Conservation (phyloP, 345 rosid genomes). For the Brassica juncea region DNA sequence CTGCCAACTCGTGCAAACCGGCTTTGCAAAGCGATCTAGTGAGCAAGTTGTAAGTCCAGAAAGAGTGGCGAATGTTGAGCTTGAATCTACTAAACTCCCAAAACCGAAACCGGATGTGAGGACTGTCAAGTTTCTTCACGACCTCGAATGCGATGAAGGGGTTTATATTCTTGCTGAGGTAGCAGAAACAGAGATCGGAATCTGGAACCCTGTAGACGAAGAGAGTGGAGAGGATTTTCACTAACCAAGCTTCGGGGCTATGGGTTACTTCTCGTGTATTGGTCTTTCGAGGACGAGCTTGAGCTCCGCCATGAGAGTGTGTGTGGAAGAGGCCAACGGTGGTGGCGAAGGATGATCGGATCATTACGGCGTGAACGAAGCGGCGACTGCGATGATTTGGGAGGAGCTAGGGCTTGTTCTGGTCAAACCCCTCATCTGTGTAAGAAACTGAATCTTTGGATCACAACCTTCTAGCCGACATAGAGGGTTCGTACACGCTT, state of each 20-base stretch:
- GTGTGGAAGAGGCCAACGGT: constrained; percentile 48
- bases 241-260: constrained; percentile 64
- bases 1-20: constrained; percentile 57
- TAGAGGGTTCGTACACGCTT: background rate
- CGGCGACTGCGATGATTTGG: constrained; percentile 3
- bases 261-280: constrained; percentile 38
- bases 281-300: constrained; percentile 40
- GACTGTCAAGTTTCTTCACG: constrained; percentile 55
- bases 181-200: constrained; percentile 50
- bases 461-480: background rate
- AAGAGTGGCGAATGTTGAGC: constrained; percentile 53
- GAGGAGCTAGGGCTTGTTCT: constrained; percentile 16
- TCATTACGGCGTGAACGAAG: constrained; percentile 33
- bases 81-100: constrained; percentile 66
- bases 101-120: constrained; percentile 60
- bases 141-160: constrained; percentile 67
- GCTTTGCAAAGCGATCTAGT: constrained; percentile 61
- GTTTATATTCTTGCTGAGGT: constrained; percentile 57
- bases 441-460: background rate
- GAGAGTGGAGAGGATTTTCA: constrained; percentile 65
- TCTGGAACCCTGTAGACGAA: constrained; percentile 47
- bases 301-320: constrained; percentile 52
- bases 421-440: constrained; percentile 15
- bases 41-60: constrained; percentile 60
- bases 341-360: constrained; percentile 61